Evolutionary conservation across 768 basidiomycete genomes (phyloP).

Genomic region (Pisolithus sp.): DNA sequence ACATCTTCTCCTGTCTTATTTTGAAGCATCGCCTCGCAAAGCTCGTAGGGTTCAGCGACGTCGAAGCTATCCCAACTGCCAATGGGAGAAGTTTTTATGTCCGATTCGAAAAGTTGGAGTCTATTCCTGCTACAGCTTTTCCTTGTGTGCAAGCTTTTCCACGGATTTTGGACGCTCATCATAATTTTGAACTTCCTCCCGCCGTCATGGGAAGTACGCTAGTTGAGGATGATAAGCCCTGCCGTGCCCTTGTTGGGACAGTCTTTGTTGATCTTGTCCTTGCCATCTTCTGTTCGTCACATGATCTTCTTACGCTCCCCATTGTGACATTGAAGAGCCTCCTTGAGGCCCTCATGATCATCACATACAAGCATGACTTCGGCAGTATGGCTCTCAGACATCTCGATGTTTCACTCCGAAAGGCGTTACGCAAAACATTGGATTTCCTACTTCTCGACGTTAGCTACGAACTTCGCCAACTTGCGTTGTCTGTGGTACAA

Average conservation of each 20-base stretch:
- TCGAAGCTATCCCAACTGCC: constrained; percentile 38
- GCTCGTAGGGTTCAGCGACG: constrained; percentile 50
- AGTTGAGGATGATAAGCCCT: constrained; percentile 36
- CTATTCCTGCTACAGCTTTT: constrained; percentile 37
- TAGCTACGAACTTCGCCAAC: constrained; percentile 62
- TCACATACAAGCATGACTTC: constrained; percentile 72
- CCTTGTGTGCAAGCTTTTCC: constrained; percentile 57
- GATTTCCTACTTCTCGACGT: constrained; percentile 47
- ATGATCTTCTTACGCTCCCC: constrained; percentile 43
- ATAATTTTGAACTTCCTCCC: constrained; percentile 41
- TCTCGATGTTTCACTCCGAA: constrained; percentile 47
- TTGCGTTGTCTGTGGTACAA: constrained; percentile 55
- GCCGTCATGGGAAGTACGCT: constrained; percentile 37
- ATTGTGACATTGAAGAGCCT: constrained; percentile 52
- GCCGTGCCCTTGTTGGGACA: constrained; percentile 50
- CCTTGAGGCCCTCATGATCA: constrained; percentile 57
- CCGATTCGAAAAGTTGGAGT: constrained; percentile 42
- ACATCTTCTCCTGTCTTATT: constrained; percentile 46
- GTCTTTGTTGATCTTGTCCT: constrained; percentile 58
- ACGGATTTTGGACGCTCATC: constrained; percentile 53
- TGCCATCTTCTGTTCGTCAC: constrained; percentile 41
- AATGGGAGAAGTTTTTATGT: constrained; percentile 49
- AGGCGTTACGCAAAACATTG: constrained; percentile 45
- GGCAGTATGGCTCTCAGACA: constrained; percentile 46
- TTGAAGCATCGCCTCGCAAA: constrained; percentile 48